Percentiles rank a stretch among this genome's conserved stretches.
phyloP scores from a whole-genome alignment of 352 stramenopile species.

The Phytophthora tentaculata region DNA sequence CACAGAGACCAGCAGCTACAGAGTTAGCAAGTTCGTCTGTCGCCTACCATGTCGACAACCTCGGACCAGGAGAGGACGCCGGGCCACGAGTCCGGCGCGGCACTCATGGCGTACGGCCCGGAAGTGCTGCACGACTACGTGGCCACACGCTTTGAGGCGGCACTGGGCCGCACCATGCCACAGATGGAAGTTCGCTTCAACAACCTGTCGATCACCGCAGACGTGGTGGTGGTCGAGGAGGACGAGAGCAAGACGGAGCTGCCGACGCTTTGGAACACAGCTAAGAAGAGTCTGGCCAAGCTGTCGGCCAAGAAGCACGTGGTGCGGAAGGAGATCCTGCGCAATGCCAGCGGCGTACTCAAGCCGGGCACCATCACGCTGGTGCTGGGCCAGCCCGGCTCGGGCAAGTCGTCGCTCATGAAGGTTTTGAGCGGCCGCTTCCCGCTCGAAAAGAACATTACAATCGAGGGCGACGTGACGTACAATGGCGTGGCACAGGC shows the following conservation, averaged over 20 bases:
- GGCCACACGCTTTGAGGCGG: constrained; percentile 33
- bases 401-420: constrained; percentile 36
- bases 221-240: constrained; percentile 32
- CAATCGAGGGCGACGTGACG: constrained; percentile 44
- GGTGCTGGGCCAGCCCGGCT: constrained; percentile 31
- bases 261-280: constrained; percentile 52
- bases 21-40: constrained; percentile 4
- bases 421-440: constrained; percentile 48
- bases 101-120: constrained; percentile 43
- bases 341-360: constrained; percentile 53
- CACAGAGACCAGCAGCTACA: constrained; percentile 2
- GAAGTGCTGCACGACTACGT: constrained; percentile 49
- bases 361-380: constrained; percentile 44
- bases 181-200: constrained; percentile 51
- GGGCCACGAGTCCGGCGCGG: constrained; percentile 33
- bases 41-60: constrained; percentile 1
- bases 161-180: constrained; percentile 47
- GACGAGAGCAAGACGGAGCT: constrained; percentile 33
- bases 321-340: constrained; percentile 55
- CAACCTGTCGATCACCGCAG: constrained; percentile 32
- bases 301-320: constrained; percentile 47
- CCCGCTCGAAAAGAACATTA: constrained; percentile 45
- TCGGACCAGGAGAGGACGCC: constrained; percentile 20
- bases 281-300: constrained; percentile 40
- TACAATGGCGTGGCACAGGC: constrained; percentile 52